phyloP scores from a whole-genome alignment of 2,329 filamentous ascomycete genomes.

The Ascochyta clinopodiicola region DNA sequence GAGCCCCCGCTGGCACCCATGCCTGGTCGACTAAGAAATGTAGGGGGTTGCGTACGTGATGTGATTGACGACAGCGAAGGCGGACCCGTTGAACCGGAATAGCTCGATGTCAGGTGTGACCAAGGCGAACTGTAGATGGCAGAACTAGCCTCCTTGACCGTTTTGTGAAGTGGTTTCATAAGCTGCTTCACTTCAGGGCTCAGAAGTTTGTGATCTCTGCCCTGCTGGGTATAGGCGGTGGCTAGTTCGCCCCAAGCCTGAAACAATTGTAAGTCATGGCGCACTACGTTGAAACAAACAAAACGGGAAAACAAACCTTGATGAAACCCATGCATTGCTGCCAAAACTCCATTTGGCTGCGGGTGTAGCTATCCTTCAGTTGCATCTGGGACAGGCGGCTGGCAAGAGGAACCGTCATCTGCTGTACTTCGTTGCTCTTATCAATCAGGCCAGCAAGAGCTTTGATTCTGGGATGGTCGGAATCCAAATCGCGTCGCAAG shows the following conservation, averaged over 20 bases:
- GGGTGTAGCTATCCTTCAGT: slow-evolving; percentile 79
- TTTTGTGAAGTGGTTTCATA: slow-evolving; percentile 80
- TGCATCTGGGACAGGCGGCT: slow-evolving; percentile 78
- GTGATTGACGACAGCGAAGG: slow-evolving; percentile 45
- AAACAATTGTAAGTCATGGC: slow-evolving; percentile 42
- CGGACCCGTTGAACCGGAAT: slow-evolving; percentile 35
- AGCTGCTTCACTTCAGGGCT: slow-evolving; percentile 73
- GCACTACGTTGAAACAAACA: slow-evolving; percentile 14
- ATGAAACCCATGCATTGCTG: slow-evolving; percentile 77
- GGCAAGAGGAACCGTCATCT: slow-evolving; percentile 76
- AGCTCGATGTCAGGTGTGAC: slow-evolving; percentile 60
- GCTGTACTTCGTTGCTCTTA: slow-evolving; percentile 73
- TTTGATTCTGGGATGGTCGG: slow-evolving; percentile 44
- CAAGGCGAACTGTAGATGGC: slow-evolving; percentile 72
- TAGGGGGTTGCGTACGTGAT: slow-evolving; percentile 44
- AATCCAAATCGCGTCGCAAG: slow-evolving; percentile 40
- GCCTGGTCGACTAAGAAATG: slow-evolving; percentile 35
- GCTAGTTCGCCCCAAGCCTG: slow-evolving; percentile 73
- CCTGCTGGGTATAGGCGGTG: slow-evolving; percentile 43
- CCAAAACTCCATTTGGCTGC: slow-evolving; percentile 69
- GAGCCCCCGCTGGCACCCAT: slow-evolving; percentile 31
- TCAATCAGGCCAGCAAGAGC: slow-evolving; percentile 67
- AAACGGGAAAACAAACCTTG: slow-evolving; percentile 49
- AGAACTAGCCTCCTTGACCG: slow-evolving; percentile 79
- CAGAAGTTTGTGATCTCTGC: slow-evolving; percentile 55